These are phyloP conservation scores for Tephrocybe rancida DNA, from an alignment of 768 basidiomycete genomes.

Conservation along the genomic window DNA sequence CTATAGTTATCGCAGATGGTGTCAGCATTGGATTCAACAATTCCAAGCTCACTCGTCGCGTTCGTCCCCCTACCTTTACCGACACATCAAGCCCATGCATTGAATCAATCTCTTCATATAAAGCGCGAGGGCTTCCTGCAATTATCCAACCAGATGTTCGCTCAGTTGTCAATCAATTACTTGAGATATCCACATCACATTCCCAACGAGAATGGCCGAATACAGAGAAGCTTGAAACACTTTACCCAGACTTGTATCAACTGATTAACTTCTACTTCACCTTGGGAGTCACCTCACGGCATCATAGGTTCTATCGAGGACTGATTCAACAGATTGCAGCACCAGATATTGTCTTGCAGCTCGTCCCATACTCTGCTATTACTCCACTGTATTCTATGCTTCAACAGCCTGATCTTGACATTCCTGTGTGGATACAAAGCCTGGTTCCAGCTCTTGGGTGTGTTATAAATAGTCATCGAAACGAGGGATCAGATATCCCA, in stretches of 20 bases:
- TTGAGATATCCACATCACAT: not conserved
- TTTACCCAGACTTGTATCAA: not conserved
- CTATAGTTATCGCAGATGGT: slow-evolving; percentile 23
- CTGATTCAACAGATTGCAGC: not conserved
- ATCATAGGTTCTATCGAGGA: not conserved
- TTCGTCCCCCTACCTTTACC: slow-evolving; percentile 31
- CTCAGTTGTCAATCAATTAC: not conserved
- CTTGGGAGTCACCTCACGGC: not conserved
- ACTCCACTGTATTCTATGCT: not conserved
- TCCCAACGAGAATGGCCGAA: not conserved
- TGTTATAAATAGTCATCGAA: slow-evolving; percentile 1
- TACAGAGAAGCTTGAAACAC: not conserved
- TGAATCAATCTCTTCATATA: slow-evolving; percentile 2
- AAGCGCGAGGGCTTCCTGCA: slow-evolving; percentile 2
- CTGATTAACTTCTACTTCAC: not conserved
- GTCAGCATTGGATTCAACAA: slow-evolving; percentile 21
- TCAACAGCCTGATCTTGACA: not conserved
- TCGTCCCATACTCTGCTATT: not conserved
- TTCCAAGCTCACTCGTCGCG: slow-evolving; percentile 22
- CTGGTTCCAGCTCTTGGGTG: not conserved
- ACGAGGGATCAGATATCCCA: not conserved
- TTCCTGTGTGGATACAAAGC: slow-evolving; percentile 1
- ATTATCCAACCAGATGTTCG: not conserved
- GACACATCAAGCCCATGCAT: slow-evolving; percentile 23
- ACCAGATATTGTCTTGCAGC: slow-evolving; percentile 1